Evolutionary conservation across 164 flowering plant genomes (phyloP), one percentile per base, ranked within the genome.

Genomic region (Stephania cephalantha): DNA sequence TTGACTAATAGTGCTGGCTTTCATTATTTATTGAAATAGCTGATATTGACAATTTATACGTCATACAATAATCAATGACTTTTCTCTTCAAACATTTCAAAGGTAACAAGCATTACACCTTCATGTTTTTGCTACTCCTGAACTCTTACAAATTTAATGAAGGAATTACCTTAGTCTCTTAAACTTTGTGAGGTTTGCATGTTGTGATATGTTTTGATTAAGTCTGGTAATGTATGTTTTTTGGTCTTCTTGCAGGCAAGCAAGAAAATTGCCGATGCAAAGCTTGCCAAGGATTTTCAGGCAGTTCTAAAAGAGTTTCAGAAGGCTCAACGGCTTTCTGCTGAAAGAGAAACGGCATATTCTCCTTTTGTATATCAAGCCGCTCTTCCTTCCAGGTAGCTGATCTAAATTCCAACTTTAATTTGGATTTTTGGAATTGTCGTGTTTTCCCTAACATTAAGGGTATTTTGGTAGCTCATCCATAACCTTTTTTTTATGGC

Each of bases 201-300:
- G 66, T 5, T 20, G 9, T 3, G 64, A 6, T 58, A n/a, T 55
- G 5, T 13, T 61, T 18, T 2, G 1, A 61, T 61, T 42, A 58
- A 22, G 48, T 63, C 5, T 69, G 66, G 29, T 70, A 46, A 46
- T 80, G 71, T 53, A 73, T 73, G n/a, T 72, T 13, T 53, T 25
- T 61, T 65, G 42, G 5, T 71, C 20, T 22, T 68, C 72, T 50
- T 82, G 74, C 89, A 90, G 97, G 86, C 89, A 22, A 83, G 82
- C 81, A 91, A 88, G 83, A 91, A 88, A 84, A 85, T 91, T 65
- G 82, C 88, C 3, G 97, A 91, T 84, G 94, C 94, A 63, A 91
- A 91, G 75, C 94, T 89, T 78, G 91, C 97, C 64, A 91, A 86
- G 75, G 97, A 91, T 85, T 91, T 90, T 53, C 89, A 89, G 68